A percentile compares a stretch with the other conserved stretches of the same genome.
phyloP scores from a whole-genome alignment of 2,329 filamentous ascomycete species.

The Aspergillus persii region DNA sequence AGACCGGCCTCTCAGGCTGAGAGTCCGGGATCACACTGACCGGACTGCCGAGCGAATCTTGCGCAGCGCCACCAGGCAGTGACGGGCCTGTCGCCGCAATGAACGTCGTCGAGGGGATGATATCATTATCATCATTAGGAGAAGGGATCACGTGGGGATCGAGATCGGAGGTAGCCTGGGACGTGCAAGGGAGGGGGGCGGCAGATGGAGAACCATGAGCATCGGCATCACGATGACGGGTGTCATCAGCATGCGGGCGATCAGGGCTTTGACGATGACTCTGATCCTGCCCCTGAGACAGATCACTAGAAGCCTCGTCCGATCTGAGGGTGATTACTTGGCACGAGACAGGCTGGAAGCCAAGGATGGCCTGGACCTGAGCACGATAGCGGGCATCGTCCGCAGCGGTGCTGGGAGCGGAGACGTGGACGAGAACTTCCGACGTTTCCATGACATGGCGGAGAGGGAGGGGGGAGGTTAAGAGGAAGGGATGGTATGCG shows the following conservation, averaged over 20 bases:
- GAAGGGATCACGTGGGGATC: background rate
- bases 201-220: background rate
- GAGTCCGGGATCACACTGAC: conserved; percentile 43
- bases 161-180: background rate
- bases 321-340: conserved; percentile 17
- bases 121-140: background rate
- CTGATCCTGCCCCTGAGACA: background rate
- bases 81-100: background rate
- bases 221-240: background rate
- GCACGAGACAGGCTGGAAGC: conserved; percentile 32
- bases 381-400: conserved; percentile 41
- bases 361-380: conserved; percentile 37
- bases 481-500: background rate
- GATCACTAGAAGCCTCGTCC: background rate
- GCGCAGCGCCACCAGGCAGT: background rate
- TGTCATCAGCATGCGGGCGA: background rate
- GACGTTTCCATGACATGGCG: conserved; percentile 20
- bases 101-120: background rate
- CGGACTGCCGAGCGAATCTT: conserved; percentile 32
- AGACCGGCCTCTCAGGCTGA: conserved; percentile 24
- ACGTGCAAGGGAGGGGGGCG: background rate
- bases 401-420: conserved; percentile 34
- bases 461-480: background rate
- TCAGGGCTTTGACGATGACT: background rate
- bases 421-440: conserved; percentile 44